Base-by-base conservation (phyloP, 805 yeast genomes). In the Priceomyces medius region DNA sequence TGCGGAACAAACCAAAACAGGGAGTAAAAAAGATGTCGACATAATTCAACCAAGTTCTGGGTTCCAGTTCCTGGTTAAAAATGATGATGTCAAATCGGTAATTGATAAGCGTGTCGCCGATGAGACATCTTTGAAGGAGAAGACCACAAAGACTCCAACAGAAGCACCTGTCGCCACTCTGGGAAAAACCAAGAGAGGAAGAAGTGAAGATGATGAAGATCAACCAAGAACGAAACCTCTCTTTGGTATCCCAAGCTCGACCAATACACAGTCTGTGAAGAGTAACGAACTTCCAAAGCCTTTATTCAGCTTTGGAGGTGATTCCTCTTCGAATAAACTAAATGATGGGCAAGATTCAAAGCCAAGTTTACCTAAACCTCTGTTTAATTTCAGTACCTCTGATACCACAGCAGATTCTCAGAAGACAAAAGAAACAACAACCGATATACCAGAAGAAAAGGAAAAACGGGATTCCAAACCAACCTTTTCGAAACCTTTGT, bases 11-110 rank as follows among this genome's bases (percentile, higher is more conserved):
- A 35, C 20, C 19, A 34, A 40, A 28, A 18, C 16, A 23, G 6
- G 39, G 23, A 21, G 27, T 21, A 7, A 37, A 10, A 40, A 34
- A 35, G 17, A 14, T 13, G 9, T 20, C 14, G 50, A 47, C 16
- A 32, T 37, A 2, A 12, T 45, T 4, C 55, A 56, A 17, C 74
- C 74, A 21, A 65, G 71, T 33, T 54, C 63, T 2, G 73, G 71
- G 1, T 68, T 68, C 52, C 55, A 63, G 27, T 68, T 68, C 41
- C 53, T 58, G 3, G 58, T 66, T 14, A 62, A 63, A 34, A 56
- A 59, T 37, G 55, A 51, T 14, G 58, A 61, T 35, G 49, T 68
- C 20, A 44, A 51, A 28, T 47, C 54, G 6, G 51, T 66, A 8
- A 42, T 63, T 7, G 46, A 47, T 35, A 51, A 51, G 36, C 41